Evolutionary conservation across 306 rosid species (phyloP), one percentile per base, ranked within the genome.

Genomic region (Inga laurina): DNA sequence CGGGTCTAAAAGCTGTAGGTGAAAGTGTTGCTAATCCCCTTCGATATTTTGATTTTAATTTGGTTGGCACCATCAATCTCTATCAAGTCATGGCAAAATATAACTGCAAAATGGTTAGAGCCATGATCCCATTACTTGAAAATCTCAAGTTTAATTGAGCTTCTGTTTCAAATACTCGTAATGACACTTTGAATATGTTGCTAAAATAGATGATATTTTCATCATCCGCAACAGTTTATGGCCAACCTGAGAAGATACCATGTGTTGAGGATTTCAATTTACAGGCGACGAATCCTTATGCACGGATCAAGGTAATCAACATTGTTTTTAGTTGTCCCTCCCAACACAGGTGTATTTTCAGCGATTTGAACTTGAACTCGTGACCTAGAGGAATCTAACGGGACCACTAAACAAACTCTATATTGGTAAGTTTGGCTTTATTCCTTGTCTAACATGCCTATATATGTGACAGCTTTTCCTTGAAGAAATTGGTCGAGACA

Each of bases 271-370:
- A 56, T 56, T 56, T 21, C 64, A 56, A 7, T 56, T 56, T 56
- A 56, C 64, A 56, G 11, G 64, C 64, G 21, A 18, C n/a, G 27
- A 56, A n/a, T 56, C 64, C 64, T 56, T 56, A 56, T 56, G 64
- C 27, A 56, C 27, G 64, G 10, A 56, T 30, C n/a, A 56, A 21
- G 64, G 64, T 56, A 56, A 56, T 56, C 64, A 56, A 56, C 10
- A 56, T 12, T 56, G 7, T 37, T 4, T 0, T 4, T 37, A 7
- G 39, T 4, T 37, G 39, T 37, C 39, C 39, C 7, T 4, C 0
- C 0, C 1, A 37, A 5, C 7, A 4, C 7, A 37, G 4, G 7
- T 37, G 39, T 37, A 37, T 37, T 1, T 0, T 37, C 0, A 0
- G 39, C 1, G 39, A 37, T 35, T 35, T 3, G 5, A 35, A 35